phyloP scores from a whole-genome alignment of 257 asterid genomes.

The Solanum ossicruentum region DNA sequence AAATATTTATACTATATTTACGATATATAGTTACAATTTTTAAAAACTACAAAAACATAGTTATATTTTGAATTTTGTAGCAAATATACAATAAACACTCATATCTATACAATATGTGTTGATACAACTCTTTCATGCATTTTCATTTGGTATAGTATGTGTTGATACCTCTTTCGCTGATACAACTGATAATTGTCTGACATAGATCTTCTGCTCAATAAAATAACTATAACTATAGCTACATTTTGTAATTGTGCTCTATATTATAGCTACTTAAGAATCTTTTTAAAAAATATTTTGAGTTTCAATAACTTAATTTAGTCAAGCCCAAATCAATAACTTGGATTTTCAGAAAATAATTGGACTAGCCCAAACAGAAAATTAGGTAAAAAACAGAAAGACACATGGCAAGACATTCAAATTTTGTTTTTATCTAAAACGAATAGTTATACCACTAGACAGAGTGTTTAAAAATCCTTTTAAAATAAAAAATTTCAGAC shows the following conservation, averaged over 20 bases:
- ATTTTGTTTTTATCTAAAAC: not conserved
- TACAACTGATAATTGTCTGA: not conserved
- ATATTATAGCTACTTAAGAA: not conserved
- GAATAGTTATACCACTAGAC: too few species aligned
- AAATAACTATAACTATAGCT: not conserved
- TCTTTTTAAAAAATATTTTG: not conserved
- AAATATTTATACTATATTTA: not conserved
- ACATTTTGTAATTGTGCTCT: not conserved
- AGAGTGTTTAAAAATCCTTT: too few species aligned
- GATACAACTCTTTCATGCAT: not conserved
- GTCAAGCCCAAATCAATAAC: not conserved
- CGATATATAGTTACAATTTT: not conserved
- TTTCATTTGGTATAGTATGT: not conserved
- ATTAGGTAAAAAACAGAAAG: not conserved
- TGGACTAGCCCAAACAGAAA: not conserved
- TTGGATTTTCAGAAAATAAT: not conserved
- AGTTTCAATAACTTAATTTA: not conserved
- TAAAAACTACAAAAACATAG: not conserved
- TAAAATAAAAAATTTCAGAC: too few species aligned
- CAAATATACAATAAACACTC: not conserved
- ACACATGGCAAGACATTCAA: not conserved
- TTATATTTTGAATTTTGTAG: not conserved
- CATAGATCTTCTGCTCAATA: not conserved
- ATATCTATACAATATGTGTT: not conserved
- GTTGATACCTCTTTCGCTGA: not conserved